phyloP scores from a whole-genome alignment of 2,329 filamentous ascomycete species.

The Drechslerella dactyloides region DNA sequence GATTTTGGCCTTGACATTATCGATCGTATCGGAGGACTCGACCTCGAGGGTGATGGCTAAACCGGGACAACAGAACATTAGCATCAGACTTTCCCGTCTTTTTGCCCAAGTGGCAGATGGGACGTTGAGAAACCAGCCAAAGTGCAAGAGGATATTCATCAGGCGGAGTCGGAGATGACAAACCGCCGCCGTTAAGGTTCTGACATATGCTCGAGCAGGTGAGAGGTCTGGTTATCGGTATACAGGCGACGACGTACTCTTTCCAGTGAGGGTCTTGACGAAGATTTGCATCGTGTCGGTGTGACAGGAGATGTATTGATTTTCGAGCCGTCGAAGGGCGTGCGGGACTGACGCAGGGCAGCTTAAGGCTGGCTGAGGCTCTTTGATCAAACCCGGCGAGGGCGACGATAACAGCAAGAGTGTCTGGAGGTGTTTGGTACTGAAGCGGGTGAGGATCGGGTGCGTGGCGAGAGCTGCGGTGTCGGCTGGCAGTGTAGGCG shows the following conservation, averaged over 20 bases:
- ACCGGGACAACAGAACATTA: slow-evolving; percentile 55
- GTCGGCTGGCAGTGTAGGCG: no score
- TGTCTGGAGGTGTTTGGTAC: no score
- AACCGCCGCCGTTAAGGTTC: background rate
- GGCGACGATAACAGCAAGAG: no score
- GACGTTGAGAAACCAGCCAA: no score
- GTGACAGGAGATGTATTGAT: background rate
- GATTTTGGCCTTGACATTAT: slow-evolving; percentile 62
- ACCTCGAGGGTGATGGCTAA: slow-evolving; percentile 72
- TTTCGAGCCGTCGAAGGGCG: background rate
- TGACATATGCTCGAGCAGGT: background rate
- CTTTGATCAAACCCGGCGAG: no score
- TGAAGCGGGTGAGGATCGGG: no score
- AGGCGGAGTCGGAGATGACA: slow-evolving; percentile 1
- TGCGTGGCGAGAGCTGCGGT: no score
- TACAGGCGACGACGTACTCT: slow-evolving; percentile 63
- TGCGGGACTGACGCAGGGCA: background rate
- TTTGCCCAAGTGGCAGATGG: slow-evolving; percentile 53
- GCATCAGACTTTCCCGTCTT: slow-evolving; percentile 60
- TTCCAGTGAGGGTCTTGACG: slow-evolving; percentile 79
- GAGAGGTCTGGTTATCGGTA: background rate
- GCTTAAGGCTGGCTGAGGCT: background rate
- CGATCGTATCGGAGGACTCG: slow-evolving; percentile 71
- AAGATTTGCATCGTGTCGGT: slow-evolving; percentile 72
- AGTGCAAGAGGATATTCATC: no score